Conservation (phyloP, 2,329 filamentous ascomycete genomes). For the Epichloe sibirici region DNA sequence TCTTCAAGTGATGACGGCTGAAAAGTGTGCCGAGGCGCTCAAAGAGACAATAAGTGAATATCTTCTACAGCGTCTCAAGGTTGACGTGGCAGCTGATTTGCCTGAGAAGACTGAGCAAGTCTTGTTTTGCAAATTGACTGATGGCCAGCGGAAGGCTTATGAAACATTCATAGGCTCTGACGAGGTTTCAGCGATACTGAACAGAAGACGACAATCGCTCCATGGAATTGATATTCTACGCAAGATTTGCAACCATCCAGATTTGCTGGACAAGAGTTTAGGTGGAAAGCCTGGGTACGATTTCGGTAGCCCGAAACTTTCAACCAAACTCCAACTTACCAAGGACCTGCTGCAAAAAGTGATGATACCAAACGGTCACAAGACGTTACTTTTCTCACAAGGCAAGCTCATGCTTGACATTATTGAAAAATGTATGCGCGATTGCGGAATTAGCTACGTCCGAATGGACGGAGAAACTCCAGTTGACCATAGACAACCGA, state of each 20-base stretch:
- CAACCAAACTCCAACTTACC: conserved; percentile 92
- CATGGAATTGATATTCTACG: conserved; percentile 85
- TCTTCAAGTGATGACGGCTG: conserved; percentile 84
- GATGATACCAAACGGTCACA: conserved; percentile 85
- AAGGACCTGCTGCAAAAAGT: conserved; percentile 67
- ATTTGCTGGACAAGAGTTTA: conserved; percentile 57
- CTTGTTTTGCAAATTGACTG: conserved; percentile 83
- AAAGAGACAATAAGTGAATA: conserved; percentile 93
- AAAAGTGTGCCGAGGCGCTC: conserved; percentile 84
- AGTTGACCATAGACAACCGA: conserved; percentile 73
- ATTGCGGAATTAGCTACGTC: conserved; percentile 61
- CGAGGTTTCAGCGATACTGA: conserved; percentile 74
- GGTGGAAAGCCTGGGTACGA: conserved; percentile 50
- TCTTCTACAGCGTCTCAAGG: conserved; percentile 81
- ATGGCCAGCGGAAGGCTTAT: conserved; percentile 65
- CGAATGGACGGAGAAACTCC: conserved; percentile 91
- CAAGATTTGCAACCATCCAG: conserved; percentile 97
- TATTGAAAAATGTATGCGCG: conserved; percentile 65
- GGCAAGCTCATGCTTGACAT: conserved; percentile 94
- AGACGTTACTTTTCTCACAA: conserved; percentile 86
- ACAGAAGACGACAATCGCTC: conserved; percentile 62
- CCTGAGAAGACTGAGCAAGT: conserved; percentile 96
- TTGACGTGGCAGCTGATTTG: conserved; percentile 84
- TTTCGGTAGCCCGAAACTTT: conserved; percentile 68
- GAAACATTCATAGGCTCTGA: conserved; percentile 68